Conservation (phyloP, 257 asterid genomes). For the Solanum bulbocastanum region DNA sequence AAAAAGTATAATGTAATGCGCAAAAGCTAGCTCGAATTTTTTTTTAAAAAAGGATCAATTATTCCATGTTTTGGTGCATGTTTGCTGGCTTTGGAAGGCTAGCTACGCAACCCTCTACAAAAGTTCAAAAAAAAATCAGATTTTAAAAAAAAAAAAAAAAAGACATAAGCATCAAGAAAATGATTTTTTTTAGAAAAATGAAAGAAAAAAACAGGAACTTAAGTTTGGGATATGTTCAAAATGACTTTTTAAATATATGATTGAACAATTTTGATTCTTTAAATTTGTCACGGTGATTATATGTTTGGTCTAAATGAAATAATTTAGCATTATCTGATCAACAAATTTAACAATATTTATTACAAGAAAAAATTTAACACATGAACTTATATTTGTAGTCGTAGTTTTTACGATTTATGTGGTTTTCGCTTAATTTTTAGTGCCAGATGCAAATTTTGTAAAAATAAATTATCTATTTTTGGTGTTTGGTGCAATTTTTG, state of each 20-base stretch:
- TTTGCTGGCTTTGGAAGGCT: not conserved
- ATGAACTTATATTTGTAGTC: not conserved
- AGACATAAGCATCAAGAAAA: not conserved
- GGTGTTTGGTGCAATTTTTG: not conserved
- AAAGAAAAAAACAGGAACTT: too few species aligned
- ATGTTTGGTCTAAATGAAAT: not conserved
- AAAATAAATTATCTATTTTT: not conserved
- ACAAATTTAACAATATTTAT: too few species aligned
- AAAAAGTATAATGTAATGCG: not conserved
- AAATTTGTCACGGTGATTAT: too few species aligned
- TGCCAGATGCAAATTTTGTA: not conserved
- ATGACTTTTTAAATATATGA: not conserved
- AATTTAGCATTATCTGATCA: too few species aligned
- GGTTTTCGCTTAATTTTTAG: too few species aligned
- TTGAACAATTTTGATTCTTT: not conserved
- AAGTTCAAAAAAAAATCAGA: not conserved
- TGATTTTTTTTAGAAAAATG: too few species aligned
- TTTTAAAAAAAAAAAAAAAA: too few species aligned
- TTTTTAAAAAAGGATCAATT: not conserved
- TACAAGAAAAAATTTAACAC: not conserved
- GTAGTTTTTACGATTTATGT: too few species aligned
- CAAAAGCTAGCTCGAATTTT: rapidly evolving
- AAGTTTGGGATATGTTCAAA: not conserved
- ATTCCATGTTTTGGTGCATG: not conserved
- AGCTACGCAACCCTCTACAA: not conserved